These are phyloP conservation scores for Chimonanthus praecox DNA, from an alignment of 164 flowering plant species.

Conservation along the genomic window DNA sequence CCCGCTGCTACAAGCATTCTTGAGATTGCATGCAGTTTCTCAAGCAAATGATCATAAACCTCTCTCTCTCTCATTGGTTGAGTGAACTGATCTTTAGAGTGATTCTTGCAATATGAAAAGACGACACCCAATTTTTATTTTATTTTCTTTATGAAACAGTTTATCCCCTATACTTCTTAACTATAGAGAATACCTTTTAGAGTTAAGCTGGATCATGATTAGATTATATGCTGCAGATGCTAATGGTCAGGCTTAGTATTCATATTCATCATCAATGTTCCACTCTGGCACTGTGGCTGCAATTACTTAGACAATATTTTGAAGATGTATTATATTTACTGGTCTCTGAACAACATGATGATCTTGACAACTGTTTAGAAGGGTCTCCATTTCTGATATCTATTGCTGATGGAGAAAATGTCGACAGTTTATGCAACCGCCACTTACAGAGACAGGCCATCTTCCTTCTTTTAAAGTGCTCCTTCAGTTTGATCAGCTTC, in stretches of 20 bases:
- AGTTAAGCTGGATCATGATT: neutral
- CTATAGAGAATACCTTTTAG: neutral
- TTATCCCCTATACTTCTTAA: neutral
- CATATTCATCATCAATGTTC: conserved; percentile 24
- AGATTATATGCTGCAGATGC: conserved; percentile 38
- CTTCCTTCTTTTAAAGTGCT: conserved; percentile 67
- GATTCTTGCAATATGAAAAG: neutral
- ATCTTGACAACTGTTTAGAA: conserved; percentile 34
- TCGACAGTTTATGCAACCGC: conserved; percentile 9
- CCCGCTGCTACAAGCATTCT: neutral
- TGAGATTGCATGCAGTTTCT: neutral
- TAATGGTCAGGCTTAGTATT: conserved; percentile 67
- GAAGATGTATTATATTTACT: conserved; percentile 44
- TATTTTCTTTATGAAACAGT: neutral
- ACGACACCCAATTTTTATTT: too few relatives aligned
- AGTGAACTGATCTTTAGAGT: neutral
- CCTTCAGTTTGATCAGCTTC: conserved; percentile 38
- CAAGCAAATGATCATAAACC: neutral
- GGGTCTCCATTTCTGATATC: conserved; percentile 64
- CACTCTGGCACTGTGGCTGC: conserved; percentile 50
- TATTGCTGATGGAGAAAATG: conserved; percentile 18
- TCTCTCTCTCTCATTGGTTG: neutral
- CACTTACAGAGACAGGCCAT: conserved; percentile 68
- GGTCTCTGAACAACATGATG: conserved; percentile 18
- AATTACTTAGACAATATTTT: conserved; percentile 52